A percentile compares a stretch with the other conserved stretches of the same genome.
Conservation (phyloP, 495 filamentous ascomycete species). For the Saxophila tyrrhenica region DNA sequence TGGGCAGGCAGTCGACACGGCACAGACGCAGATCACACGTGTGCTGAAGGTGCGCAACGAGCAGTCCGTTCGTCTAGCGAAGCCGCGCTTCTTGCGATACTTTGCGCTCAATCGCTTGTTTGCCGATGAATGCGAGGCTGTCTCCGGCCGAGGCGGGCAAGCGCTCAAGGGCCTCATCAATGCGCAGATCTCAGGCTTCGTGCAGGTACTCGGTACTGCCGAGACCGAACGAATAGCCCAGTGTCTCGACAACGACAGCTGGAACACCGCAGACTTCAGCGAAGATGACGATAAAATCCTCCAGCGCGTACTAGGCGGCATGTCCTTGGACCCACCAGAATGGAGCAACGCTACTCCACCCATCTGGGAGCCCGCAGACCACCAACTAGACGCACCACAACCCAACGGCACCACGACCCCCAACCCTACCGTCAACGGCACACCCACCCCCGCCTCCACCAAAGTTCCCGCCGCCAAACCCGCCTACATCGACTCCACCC, state of each 20-base stretch:
- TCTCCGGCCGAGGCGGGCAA: slow-evolving; percentile 77
- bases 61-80: slow-evolving; percentile 59
- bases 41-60: slow-evolving; percentile 85
- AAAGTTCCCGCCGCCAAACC: slow-evolving; percentile 5
- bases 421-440: slow-evolving; percentile 15
- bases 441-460: not conserved
- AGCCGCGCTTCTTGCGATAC: slow-evolving; percentile 76
- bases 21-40: slow-evolving; percentile 84
- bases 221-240: slow-evolving; percentile 72
- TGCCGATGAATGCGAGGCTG: slow-evolving; percentile 92
- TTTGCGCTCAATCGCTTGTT: slow-evolving; percentile 90
- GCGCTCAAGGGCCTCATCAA: slow-evolving; percentile 81
- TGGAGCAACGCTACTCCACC: slow-evolving; percentile 53
- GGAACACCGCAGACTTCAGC: slow-evolving; percentile 79
- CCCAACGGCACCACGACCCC: slow-evolving; percentile 10
- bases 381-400: not conserved
- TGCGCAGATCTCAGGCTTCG: slow-evolving; percentile 82
- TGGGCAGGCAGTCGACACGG: slow-evolving; percentile 84
- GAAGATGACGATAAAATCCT: slow-evolving; percentile 54
- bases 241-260: slow-evolving; percentile 79
- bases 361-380: slow-evolving; percentile 11
- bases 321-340: slow-evolving; percentile 63
- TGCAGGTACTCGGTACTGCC: slow-evolving; percentile 58
- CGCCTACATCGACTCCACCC: slow-evolving; percentile 73
- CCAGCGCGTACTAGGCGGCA: slow-evolving; percentile 57